phyloP scores from a whole-genome alignment of 495 filamentous ascomycete species.

The Sporormia fimetaria region DNA sequence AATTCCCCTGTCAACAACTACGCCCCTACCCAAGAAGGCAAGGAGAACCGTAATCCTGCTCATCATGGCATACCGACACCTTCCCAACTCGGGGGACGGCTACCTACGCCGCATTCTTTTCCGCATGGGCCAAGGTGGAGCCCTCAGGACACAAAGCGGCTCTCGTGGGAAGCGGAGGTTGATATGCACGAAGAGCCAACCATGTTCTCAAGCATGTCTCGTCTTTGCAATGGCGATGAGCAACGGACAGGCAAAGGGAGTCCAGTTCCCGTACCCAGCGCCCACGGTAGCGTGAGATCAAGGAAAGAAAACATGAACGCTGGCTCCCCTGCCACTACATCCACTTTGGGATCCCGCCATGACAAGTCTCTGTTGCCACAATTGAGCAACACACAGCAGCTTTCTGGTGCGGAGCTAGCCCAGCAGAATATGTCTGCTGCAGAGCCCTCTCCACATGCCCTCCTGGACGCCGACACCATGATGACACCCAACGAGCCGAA shows the following conservation, averaged over 20 bases:
- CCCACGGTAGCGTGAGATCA: slow-evolving; percentile 3
- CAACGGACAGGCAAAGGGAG: slow-evolving; percentile 1
- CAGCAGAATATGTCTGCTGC: too few relatives aligned
- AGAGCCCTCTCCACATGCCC: neutral
- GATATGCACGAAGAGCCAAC: slow-evolving; percentile 9
- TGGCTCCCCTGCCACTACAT: neutral
- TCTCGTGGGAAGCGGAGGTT: slow-evolving; percentile 5
- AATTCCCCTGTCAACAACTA: too few relatives aligned
- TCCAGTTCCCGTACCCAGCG: slow-evolving; percentile 1
- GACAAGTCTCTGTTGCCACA: slow-evolving; percentile 7
- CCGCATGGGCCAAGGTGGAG: neutral
- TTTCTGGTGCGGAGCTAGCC: too few relatives aligned
- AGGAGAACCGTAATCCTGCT: slow-evolving; percentile 3
- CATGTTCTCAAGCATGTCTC: slow-evolving; percentile 5
- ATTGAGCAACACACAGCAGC: neutral
- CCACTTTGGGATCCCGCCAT: neutral
- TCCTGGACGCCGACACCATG: neutral
- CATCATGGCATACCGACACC: slow-evolving; percentile 10
- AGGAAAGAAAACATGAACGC: slow-evolving; percentile 15
- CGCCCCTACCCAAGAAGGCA: neutral
- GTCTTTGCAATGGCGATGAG: neutral
- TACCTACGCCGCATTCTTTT: slow-evolving; percentile 1
- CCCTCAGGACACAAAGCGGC: neutral
- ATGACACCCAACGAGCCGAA: neutral
- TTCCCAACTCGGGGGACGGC: neutral